Evolutionary conservation across 805 yeast genomes (phyloP).

Genomic region (Huiozyma sinensis): DNA sequence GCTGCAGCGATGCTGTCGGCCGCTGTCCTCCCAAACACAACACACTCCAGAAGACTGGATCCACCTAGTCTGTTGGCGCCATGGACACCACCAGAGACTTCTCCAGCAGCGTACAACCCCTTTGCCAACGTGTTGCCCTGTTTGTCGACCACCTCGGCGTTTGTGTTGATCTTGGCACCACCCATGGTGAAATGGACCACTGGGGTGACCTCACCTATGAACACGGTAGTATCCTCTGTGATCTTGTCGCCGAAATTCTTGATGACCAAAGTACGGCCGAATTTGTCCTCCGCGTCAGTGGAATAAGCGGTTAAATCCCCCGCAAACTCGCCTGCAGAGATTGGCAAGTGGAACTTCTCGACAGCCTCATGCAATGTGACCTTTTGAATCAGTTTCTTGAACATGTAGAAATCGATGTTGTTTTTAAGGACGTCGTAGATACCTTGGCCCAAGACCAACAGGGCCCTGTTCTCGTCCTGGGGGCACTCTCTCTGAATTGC

Average conservation of each 20-base stretch:
- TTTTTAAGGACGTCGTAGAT: conserved; percentile 36
- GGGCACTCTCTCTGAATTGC: conserved; percentile 30
- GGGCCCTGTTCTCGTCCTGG: conserved; percentile 24
- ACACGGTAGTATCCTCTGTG: conserved; percentile 25
- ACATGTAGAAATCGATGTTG: conserved; percentile 43
- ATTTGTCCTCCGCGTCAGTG: conserved; percentile 22
- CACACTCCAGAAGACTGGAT: conserved; percentile 47
- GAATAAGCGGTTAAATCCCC: conserved; percentile 17
- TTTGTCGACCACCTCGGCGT: conserved; percentile 33
- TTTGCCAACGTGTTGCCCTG: conserved; percentile 26
- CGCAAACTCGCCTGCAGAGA: conserved; percentile 16
- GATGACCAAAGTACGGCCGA: conserved; percentile 28
- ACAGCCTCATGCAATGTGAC: conserved; percentile 25
- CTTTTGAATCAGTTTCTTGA: conserved; percentile 28
- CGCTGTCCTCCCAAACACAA: conserved; percentile 47
- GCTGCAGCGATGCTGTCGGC: conserved; percentile 26
- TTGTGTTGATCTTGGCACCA: conserved; percentile 46
- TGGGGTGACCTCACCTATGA: conserved; percentile 46
- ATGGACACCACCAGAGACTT: conserved; percentile 59
- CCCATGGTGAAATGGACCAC: conserved; percentile 62
- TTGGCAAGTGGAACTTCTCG: conserved; percentile 15
- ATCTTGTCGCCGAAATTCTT: conserved; percentile 25
- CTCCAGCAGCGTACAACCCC: conserved; percentile 55
- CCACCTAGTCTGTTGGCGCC: conserved; percentile 56
- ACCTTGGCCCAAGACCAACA: conserved; percentile 32